Percentiles rank a stretch among this genome's conserved stretches.
Conservation (phyloP, 169 alveolate species). For the Plasmodium gonderi region DNA sequence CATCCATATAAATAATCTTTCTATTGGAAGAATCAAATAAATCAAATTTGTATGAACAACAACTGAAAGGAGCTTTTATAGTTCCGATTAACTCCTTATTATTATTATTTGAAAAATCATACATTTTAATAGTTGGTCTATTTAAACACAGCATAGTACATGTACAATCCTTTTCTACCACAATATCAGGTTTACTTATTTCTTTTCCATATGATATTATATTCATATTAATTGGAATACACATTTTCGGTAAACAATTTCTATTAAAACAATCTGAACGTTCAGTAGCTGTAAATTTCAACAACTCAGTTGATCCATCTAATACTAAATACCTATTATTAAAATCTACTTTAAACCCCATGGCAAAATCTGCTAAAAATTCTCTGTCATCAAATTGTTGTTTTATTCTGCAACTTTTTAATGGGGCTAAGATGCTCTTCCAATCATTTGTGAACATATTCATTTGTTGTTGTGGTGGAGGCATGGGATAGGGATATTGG, state of each 20-base stretch:
- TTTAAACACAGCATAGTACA: slow-evolving; percentile 50
- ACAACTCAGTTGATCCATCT: slow-evolving; percentile 29
- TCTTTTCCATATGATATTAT: slow-evolving; percentile 58
- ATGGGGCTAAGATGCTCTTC: slow-evolving; percentile 39
- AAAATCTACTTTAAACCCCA: slow-evolving; percentile 45
- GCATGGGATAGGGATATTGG: slow-evolving; percentile 19
- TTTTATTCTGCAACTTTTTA: slow-evolving; percentile 57
- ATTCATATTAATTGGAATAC: slow-evolving; percentile 65
- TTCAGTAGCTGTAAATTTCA: slow-evolving; percentile 48
- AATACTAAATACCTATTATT: slow-evolving; percentile 41
- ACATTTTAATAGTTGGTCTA: slow-evolving; percentile 68
- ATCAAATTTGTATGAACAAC: slow-evolving; percentile 66
- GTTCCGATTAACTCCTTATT: slow-evolving; percentile 55
- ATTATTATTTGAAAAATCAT: slow-evolving; percentile 69
- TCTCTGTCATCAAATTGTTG: slow-evolving; percentile 69
- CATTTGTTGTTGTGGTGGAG: slow-evolving; percentile 74
- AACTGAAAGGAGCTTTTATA: slow-evolving; percentile 49
- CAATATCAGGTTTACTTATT: slow-evolving; percentile 38
- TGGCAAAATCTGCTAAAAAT: slow-evolving; percentile 52
- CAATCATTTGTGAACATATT: slow-evolving; percentile 50
- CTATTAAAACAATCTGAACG: slow-evolving; percentile 33
- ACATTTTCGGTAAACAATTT: slow-evolving; percentile 64
- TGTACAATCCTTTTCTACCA: slow-evolving; percentile 60
- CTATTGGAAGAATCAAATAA: slow-evolving; percentile 59
- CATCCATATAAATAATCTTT: slow-evolving; percentile 66